Percentiles rank a stretch among this genome's conserved stretches.
Conservation (phyloP, 768 basidiomycete species). For the Collybia mongolica region DNA sequence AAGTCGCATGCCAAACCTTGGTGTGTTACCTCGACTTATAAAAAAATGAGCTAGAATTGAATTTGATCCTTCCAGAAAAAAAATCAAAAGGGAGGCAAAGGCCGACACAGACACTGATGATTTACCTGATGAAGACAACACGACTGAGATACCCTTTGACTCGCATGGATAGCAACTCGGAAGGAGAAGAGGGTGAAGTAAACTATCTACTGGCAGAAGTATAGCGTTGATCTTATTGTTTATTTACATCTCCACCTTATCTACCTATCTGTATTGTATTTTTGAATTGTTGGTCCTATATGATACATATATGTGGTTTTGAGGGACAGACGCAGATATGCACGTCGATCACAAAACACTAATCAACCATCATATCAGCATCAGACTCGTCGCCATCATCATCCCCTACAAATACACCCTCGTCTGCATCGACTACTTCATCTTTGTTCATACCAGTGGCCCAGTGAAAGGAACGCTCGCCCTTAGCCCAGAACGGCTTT, state of each 20-base stretch:
- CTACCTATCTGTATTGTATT: constrained; percentile 2
- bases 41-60: neutral
- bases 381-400: no score
- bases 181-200: constrained; percentile 56
- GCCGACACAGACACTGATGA: constrained; percentile 38
- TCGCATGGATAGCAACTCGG: constrained; percentile 50
- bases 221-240: neutral
- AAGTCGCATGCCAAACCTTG: constrained; percentile 12
- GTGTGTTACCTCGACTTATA: constrained; percentile 16
- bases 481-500: no score
- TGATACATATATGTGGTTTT: no score
- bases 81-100: constrained; percentile 37
- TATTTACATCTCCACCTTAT: neutral
- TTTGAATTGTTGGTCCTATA: neutral
- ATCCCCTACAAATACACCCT: no score
- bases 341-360: no score
- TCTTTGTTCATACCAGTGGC: no score
- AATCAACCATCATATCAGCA: no score
- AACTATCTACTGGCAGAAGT: constrained; percentile 39
- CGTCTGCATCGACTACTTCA: no score
- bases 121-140: constrained; percentile 29
- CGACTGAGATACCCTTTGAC: constrained; percentile 29
- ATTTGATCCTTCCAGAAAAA: constrained; percentile 15
- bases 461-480: no score
- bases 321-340: no score